phyloP scores from a whole-genome alignment of 345 rosid genomes.

The Eucalyptus paniculata region DNA sequence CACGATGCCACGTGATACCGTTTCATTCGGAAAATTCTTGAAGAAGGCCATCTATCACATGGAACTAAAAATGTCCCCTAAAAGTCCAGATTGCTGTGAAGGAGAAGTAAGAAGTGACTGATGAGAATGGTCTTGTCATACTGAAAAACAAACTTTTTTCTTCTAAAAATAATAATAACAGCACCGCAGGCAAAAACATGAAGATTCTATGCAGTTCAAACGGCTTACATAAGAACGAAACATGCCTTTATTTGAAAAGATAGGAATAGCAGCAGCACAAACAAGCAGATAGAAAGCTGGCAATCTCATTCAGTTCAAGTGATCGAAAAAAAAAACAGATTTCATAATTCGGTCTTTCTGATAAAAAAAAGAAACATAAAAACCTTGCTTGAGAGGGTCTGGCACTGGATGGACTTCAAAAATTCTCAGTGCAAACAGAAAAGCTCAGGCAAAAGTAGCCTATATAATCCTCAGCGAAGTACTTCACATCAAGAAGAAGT shows the following conservation, averaged over 20 bases:
- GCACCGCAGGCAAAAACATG: neutral
- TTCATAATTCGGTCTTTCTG: neutral
- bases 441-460: neutral
- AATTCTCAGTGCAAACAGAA: neutral
- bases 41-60: conserved; percentile 81
- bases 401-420: neutral
- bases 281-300: neutral
- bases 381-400: neutral
- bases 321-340: neutral
- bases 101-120: neutral
- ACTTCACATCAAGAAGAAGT: neutral
- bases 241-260: neutral
- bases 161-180: neutral
- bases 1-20: conserved; percentile 34
- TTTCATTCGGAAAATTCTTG: conserved; percentile 53
- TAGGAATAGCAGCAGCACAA: neutral
- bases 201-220: neutral
- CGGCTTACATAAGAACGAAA: neutral
- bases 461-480: neutral
- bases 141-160: neutral
- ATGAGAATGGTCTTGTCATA: neutral
- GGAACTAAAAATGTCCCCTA: conserved; percentile 3
- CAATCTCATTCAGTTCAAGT: neutral
- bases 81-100: neutral
- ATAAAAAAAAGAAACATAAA: neutral